Evolutionary conservation across 305 asterid genomes (phyloP).

Genomic region (Fraxinus paxiana): DNA sequence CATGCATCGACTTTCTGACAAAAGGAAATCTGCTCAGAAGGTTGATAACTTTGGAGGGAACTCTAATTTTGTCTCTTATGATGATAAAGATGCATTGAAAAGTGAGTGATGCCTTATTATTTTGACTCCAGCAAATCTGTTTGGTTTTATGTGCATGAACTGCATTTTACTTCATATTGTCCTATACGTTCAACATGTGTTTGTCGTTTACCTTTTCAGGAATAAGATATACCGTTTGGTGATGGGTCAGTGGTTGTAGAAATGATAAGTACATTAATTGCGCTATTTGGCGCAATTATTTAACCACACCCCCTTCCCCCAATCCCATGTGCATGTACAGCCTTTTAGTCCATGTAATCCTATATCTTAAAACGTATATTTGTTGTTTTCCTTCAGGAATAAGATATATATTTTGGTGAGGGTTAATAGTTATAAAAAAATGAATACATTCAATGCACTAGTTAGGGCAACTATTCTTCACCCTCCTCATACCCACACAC

Average conservation of each 20-base stretch:
- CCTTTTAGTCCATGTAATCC: not conserved
- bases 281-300: not conserved
- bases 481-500: not conserved
- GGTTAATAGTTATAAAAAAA: not conserved
- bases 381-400: not conserved
- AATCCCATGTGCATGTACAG: not conserved
- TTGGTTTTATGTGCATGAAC: not conserved
- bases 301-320: not conserved
- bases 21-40: slow-evolving; percentile 63
- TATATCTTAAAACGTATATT: not conserved
- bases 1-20: slow-evolving; percentile 67
- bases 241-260: not conserved
- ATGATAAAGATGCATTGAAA: slow-evolving; percentile 75
- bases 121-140: not conserved
- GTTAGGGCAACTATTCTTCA: not conserved
- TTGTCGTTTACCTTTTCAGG: not conserved
- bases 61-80: slow-evolving; percentile 48
- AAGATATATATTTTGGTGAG: slow-evolving; percentile 2
- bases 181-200: not conserved
- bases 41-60: slow-evolving; percentile 68
- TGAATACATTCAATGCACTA: not conserved
- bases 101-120: slow-evolving; percentile 52
- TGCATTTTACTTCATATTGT: not conserved
- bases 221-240: not conserved
- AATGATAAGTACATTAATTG: not conserved